These are phyloP conservation scores for Staphylotrichum longicolle DNA, from an alignment of 495 filamentous ascomycete species.

Conservation along the genomic window DNA sequence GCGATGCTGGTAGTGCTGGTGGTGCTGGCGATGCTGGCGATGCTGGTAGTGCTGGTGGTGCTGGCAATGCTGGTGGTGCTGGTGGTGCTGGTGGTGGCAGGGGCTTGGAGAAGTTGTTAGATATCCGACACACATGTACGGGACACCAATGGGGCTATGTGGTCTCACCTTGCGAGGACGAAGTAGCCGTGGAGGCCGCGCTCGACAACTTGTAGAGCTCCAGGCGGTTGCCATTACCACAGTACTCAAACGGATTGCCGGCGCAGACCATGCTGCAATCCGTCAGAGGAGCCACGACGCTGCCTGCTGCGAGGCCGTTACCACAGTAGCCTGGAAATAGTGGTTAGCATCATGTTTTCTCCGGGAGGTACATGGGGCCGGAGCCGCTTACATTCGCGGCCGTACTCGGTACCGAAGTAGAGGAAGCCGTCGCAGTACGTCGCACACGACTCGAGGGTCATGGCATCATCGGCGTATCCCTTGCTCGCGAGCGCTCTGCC, in stretches of 20 bases:
- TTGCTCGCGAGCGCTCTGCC: slow-evolving; percentile 32
- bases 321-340: slow-evolving; percentile 37
- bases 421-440: slow-evolving; percentile 38
- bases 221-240: slow-evolving; percentile 45
- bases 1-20: not conserved
- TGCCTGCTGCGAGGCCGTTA: slow-evolving; percentile 34
- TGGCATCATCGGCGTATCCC: slow-evolving; percentile 30
- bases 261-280: slow-evolving; percentile 47
- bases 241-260: slow-evolving; percentile 41
- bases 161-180: slow-evolving; percentile 18
- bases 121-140: not conserved
- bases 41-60: not conserved
- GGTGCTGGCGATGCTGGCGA: not conserved
- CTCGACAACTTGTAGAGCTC: slow-evolving; percentile 36
- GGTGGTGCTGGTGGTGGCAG: not conserved
- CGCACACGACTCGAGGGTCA: slow-evolving; percentile 47
- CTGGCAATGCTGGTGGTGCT: too few relatives aligned
- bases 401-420: slow-evolving; percentile 46
- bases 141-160: too few relatives aligned
- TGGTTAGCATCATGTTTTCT: slow-evolving; percentile 4
- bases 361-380: not conserved
- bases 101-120: slow-evolving; percentile 11
- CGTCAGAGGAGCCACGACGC: slow-evolving; percentile 23
- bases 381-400: slow-evolving; percentile 35
- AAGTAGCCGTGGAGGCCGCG: not conserved